phyloP scores from a whole-genome alignment of 2,329 filamentous ascomycete genomes.

The Nemania sp. region DNA sequence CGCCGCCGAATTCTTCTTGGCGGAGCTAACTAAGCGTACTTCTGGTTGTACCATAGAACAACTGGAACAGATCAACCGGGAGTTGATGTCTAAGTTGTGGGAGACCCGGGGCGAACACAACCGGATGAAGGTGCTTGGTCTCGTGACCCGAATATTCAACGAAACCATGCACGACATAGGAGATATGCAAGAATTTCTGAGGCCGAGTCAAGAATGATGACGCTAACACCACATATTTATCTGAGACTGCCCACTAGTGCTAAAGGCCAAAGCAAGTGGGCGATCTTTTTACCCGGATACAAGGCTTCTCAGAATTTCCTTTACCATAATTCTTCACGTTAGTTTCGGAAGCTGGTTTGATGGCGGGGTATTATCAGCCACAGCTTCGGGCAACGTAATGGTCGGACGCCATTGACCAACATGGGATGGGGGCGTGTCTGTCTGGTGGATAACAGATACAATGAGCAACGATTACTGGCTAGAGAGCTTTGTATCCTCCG shows the following conservation, averaged over 20 bases:
- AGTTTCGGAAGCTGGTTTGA: not conserved
- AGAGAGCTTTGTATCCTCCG: not conserved
- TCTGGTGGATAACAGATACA: constrained; percentile 4
- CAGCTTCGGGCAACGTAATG: not conserved
- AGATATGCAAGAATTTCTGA: constrained; percentile 49
- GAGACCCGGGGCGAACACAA: constrained; percentile 78
- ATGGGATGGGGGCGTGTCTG: constrained; percentile 4
- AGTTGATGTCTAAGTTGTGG: constrained; percentile 92
- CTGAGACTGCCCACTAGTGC: not conserved
- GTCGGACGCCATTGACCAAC: too few species aligned
- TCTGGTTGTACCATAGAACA: constrained; percentile 88
- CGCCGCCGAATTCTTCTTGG: constrained; percentile 61
- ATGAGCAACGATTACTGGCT: constrained; percentile 9
- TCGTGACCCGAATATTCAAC: constrained; percentile 73
- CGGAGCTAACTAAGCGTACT: constrained; percentile 66
- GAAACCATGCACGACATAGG: constrained; percentile 72
- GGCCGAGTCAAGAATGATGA: constrained; percentile 45
- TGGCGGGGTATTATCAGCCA: not conserved
- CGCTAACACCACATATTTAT: not conserved
- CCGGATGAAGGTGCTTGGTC: constrained; percentile 69
- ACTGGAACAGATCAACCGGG: constrained; percentile 88
- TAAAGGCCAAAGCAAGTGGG: constrained; percentile 2
- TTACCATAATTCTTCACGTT: not conserved
- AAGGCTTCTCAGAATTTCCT: not conserved
- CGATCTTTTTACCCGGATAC: not conserved